A percentile compares a stretch with the other conserved stretches of the same genome.
Evolutionary conservation across 352 stramenopile genomes (phyloP).

Genomic region (Globisporangium acanthophoron): DNA sequence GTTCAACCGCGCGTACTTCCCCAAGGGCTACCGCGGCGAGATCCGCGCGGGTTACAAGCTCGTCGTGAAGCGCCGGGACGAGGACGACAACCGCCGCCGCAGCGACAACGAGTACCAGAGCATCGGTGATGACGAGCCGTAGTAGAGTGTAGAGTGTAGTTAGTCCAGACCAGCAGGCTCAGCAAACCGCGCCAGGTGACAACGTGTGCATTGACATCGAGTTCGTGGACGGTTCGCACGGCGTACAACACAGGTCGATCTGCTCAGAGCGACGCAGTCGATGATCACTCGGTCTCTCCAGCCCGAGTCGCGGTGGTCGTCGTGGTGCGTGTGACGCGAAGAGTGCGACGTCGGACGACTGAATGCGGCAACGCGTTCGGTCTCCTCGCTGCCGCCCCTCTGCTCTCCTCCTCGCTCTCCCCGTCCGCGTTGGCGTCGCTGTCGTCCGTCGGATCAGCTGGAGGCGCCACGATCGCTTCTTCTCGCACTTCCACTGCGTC

Average conservation of each 20-base stretch:
- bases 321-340: not conserved
- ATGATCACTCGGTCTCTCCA: not conserved
- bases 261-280: too few relatives aligned
- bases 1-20: constrained; percentile 84
- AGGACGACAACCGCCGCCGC: not conserved
- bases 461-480: not conserved
- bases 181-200: not conserved
- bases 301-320: not conserved
- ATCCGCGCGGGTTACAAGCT: constrained; percentile 76
- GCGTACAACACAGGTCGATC: not conserved
- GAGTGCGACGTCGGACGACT: not conserved
- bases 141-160: not conserved
- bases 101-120: constrained; percentile 24
- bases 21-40: constrained; percentile 78
- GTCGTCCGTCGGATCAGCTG: not conserved
- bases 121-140: constrained; percentile 11
- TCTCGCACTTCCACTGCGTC: not conserved
- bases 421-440: not conserved
- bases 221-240: too few relatives aligned
- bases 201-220: not conserved
- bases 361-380: not conserved
- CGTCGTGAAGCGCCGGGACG: constrained; percentile 60
- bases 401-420: not conserved
- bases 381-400: not conserved
- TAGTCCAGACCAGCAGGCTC: not conserved